phyloP scores from a whole-genome alignment of 495 filamentous ascomycete species.

The Recurvomyces mirabilis region DNA sequence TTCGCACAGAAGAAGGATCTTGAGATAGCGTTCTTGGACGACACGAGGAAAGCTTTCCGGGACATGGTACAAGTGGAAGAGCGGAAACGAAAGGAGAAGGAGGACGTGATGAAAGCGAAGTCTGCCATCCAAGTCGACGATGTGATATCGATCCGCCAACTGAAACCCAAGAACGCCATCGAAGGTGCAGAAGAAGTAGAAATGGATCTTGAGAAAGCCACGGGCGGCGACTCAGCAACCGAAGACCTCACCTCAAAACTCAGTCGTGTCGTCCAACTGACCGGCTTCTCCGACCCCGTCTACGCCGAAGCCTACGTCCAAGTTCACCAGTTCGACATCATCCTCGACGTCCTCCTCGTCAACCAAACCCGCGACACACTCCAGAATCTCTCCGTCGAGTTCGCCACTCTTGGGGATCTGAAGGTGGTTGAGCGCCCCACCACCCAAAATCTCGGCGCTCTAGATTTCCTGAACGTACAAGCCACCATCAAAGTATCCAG shows the following conservation, averaged over 20 bases:
- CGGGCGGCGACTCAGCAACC: conserved; percentile 71
- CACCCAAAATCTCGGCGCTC: conserved; percentile 86
- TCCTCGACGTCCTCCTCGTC: conserved; percentile 91
- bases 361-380: conserved; percentile 96
- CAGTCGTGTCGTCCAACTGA: conserved; percentile 91
- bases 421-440: conserved; percentile 96
- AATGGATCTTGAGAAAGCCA: conserved; percentile 84
- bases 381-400: conserved; percentile 95
- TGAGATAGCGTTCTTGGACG: conserved; percentile 86
- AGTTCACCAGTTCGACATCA: conserved; percentile 98
- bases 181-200: conserved; percentile 81
- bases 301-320: conserved; percentile 98
- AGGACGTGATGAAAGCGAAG: conserved; percentile 83
- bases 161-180: conserved; percentile 79
- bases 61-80: conserved; percentile 98
- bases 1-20: conserved; percentile 81
- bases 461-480: conserved; percentile 96
- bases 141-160: conserved; percentile 79
- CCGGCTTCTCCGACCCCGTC: conserved; percentile 95
- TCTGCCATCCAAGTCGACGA: conserved; percentile 92
- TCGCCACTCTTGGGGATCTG: conserved; percentile 92
- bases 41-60: conserved; percentile 90
- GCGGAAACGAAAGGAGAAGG: conserved; percentile 88
- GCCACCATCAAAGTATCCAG: conserved; percentile 98
- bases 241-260: conserved; percentile 89